phyloP scores from a whole-genome alignment of 306 rosid species.

The Vigna hirtella region DNA sequence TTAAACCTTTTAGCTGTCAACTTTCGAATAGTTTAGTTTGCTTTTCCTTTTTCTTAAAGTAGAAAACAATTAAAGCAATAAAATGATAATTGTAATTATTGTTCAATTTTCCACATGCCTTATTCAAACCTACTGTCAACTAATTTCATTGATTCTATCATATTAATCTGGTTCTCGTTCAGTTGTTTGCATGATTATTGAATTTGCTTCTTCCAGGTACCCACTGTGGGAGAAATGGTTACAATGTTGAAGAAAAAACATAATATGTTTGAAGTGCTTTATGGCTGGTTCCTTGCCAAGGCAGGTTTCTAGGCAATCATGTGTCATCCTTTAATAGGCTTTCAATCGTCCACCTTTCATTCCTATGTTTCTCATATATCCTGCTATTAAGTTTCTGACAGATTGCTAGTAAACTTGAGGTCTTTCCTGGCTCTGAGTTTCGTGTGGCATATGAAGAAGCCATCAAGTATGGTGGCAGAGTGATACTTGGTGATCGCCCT shows the following conservation, averaged over 20 bases:
- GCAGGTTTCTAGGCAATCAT: slow-evolving; percentile 54
- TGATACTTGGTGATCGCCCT: slow-evolving; percentile 97
- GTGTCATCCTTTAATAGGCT: background rate
- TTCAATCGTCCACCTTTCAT: slow-evolving; percentile 31
- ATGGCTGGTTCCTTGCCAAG: slow-evolving; percentile 97
- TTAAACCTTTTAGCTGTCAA: slow-evolving; percentile 34
- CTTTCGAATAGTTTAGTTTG: background rate
- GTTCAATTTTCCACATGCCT: slow-evolving; percentile 6
- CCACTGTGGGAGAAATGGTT: slow-evolving; percentile 81
- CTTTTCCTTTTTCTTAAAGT: background rate
- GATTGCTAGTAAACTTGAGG: slow-evolving; percentile 90
- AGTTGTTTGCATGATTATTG: slow-evolving; percentile 40
- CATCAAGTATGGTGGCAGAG: slow-evolving; percentile 88
- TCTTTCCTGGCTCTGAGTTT: slow-evolving; percentile 93
- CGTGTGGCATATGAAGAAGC: slow-evolving; percentile 97
- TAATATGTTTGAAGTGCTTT: slow-evolving; percentile 79
- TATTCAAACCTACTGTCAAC: slow-evolving; percentile 5
- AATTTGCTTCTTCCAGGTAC: slow-evolving; percentile 63
- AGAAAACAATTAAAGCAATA: background rate
- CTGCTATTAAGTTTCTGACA: slow-evolving; percentile 41
- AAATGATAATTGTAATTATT: slow-evolving; percentile 11
- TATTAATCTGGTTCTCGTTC: slow-evolving; percentile 38
- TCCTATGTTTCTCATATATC: slow-evolving; percentile 27
- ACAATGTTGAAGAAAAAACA: slow-evolving; percentile 83
- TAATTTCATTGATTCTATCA: slow-evolving; percentile 29